Evolutionary conservation across 495 filamentous ascomycete species (phyloP), one percentile per base, ranked within the genome.

Genomic region (Glonium stellatum): DNA sequence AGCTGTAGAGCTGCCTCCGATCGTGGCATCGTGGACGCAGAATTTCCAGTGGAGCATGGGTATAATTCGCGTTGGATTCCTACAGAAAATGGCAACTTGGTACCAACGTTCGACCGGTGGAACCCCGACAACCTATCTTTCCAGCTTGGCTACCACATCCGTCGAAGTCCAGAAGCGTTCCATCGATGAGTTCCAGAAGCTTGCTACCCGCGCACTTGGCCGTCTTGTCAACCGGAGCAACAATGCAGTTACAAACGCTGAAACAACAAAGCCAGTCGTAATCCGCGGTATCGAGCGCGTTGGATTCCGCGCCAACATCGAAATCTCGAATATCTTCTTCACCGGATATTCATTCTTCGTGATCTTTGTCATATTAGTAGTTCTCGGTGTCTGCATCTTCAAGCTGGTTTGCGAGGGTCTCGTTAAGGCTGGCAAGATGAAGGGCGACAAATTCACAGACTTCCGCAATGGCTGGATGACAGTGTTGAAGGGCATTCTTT

Each of bases 31-130:
- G 0, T 98, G 93, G 93, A 96, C 92, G 0, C 92, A 97, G 77
- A 93, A 97, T 69, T 97, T 97, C 78, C 86, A 92, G 72, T 98
- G 93, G 93, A 92, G 85, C 71, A 95, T 98, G 90, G 93, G 93
- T 67, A 92, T 98, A 68, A 95, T 98, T 68, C 81, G 82, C 54
- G 81, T 98, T 58, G 78, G 79, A 44, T 98, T 97, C 73, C 80
- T 97, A 69, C 89, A 98, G 71, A 76, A 78, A 34, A 89, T 97
- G 61, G 84, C 89, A 55, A 95, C 90, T 34, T 98, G 93, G 93
- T 98, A 97, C 72, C 93, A 96, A 73, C 87, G 91, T 31, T 79
- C 93, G 12, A 98, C 93, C 4, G 93, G 93, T 36, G 93, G 93
- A 55, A 88, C 82, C 22, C 88, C 93, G 12, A 86, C 91, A 12